Base-by-base conservation (phyloP, 163 green algal genomes). In the Chloroidium sp. region DNA sequence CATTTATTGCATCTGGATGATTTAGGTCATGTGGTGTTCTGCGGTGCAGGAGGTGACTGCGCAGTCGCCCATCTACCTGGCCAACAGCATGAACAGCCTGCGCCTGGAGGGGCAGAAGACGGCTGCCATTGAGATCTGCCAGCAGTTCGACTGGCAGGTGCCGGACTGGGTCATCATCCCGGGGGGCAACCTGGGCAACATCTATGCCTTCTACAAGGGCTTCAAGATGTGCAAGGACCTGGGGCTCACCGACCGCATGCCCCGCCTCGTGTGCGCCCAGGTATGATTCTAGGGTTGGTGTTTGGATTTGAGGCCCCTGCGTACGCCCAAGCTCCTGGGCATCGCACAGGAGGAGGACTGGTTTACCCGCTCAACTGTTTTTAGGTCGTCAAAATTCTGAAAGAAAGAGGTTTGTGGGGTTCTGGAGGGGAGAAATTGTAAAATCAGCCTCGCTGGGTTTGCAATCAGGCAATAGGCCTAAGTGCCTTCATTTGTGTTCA, bases 161-260 rank as follows among this genome's bases (percentile, higher is more conserved):
- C 95, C 95, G 14, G 96, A 99, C 89, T 99, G 96, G 96, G 92
- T 99, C 14, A 97, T 99, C 90, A 98, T 99, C 84, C 96, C 96
- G 2, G 95, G 96, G 79, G 96, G 96, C 84, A 99, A 99, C 92
- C 90, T 99, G 59, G 96, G 96, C 84, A 99, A 99, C 91, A 93
- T 99, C 76, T 99, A 99, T 86, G 96, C 96, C n/a, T 99, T 99
- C 82, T 99, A 98, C 94, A 99, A 99, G 92, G 96, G 96, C 81
- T 99, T 99, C 91, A 94, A 97, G 86, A 98, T 99, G 96, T 94
- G 90, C 90, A 93, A 91, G 83, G 95, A 98, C 69, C 90, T 98
- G 69, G 95, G 95, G 14, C 89, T 98, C n/a, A 88, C 95, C 4
- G 90, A 98, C 87, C 83, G 86, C 57, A 91, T 99, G 76, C 96